Evolutionary conservation across 106 monocot species (phyloP).

Genomic region (Amphibolis antarctica): DNA sequence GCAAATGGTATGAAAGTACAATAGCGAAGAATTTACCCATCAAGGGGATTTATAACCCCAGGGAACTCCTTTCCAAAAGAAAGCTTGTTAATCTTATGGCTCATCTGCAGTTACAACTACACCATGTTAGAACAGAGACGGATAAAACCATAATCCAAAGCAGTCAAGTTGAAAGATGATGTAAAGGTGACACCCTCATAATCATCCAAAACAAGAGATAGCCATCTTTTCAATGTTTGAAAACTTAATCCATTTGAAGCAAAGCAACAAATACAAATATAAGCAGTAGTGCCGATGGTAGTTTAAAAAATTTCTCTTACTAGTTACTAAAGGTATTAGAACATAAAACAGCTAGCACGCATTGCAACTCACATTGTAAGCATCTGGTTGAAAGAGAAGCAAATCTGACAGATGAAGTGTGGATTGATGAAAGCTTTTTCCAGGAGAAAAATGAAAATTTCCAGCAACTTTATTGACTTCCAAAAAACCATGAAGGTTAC

Average conservation of each 20-base stretch:
- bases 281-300: neutral
- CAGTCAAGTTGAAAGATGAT: neutral
- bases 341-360: neutral
- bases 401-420: slow-evolving; percentile 50
- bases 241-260: no score
- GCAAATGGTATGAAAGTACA: neutral
- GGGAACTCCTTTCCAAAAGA: slow-evolving; percentile 93
- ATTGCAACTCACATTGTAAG: slow-evolving; percentile 47
- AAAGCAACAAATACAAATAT: no score
- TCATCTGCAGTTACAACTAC: slow-evolving; percentile 43
- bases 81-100: slow-evolving; percentile 89
- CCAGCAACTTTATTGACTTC: slow-evolving; percentile 99
- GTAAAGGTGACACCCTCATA: no score
- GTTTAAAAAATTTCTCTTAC: neutral
- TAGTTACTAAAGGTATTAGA: neutral
- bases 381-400: slow-evolving; percentile 50
- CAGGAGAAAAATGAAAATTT: slow-evolving; percentile 95
- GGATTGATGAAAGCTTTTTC: slow-evolving; percentile 69
- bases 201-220: no score
- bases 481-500: slow-evolving; percentile 88
- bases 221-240: no score
- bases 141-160: neutral
- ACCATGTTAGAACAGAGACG: neutral
- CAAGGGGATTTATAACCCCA: slow-evolving; percentile 94
- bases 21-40: slow-evolving; percentile 45